A percentile compares a stretch with the other conserved stretches of the same genome.
These are phyloP conservation scores for Chrysanthemum lavandulifolium DNA, from an alignment of 129 eudicot species.

Conservation along the genomic window DNA sequence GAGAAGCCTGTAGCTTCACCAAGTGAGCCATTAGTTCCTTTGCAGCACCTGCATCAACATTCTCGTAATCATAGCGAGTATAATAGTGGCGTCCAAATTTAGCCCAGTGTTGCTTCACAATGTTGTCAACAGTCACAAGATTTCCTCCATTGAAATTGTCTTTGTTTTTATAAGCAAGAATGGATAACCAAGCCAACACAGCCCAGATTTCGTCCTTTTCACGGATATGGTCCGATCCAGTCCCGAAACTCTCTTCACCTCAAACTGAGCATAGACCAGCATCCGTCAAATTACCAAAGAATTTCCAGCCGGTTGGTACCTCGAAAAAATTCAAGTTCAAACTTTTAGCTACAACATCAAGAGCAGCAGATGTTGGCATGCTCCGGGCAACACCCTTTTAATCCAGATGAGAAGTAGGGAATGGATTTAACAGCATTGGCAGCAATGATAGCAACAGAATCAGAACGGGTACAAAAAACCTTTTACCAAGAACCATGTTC, in stretches of 20 bases:
- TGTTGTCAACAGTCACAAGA: constrained; percentile 85
- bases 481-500: constrained; percentile 93
- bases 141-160: constrained; percentile 59
- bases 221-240: constrained; percentile 84
- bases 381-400: constrained; percentile 98
- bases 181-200: constrained; percentile 82
- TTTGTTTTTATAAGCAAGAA: constrained; percentile 73
- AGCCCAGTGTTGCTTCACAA: constrained; percentile 73
- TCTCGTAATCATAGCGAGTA: constrained; percentile 89
- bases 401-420: constrained; percentile 87
- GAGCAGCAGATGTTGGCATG: constrained; percentile 99
- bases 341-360: constrained; percentile 86
- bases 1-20: constrained; percentile 66
- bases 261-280: constrained; percentile 87
- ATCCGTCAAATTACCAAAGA: constrained; percentile 90
- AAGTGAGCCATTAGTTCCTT: constrained; percentile 84
- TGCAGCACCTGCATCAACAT: constrained; percentile 89
- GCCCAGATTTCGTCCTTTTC: constrained; percentile 96
- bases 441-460: constrained; percentile 96
- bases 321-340: constrained; percentile 33
- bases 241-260: constrained; percentile 97
- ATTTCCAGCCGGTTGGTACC: constrained; percentile 99
- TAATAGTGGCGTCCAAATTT: constrained; percentile 79
- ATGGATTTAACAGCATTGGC: constrained; percentile 89
- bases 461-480: constrained; percentile 98